These are phyloP conservation scores for Shiraia bambusicola DNA, from an alignment of 2,329 filamentous ascomycete species.

Conservation along the genomic window DNA sequence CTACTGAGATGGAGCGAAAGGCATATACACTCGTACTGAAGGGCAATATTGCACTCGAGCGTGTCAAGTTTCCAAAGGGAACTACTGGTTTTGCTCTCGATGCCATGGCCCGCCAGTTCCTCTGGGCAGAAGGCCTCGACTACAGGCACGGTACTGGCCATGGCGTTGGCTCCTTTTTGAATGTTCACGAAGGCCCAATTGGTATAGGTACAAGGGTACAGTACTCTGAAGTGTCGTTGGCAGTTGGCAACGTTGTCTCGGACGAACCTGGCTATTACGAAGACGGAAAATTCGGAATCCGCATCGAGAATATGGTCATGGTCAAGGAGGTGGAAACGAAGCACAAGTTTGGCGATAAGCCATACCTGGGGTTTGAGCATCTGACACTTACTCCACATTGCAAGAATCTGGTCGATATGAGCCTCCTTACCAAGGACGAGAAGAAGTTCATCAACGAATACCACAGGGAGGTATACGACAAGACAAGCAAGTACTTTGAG, in stretches of 20 bases:
- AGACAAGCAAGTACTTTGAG: constrained; percentile 76
- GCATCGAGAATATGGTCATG: constrained; percentile 95
- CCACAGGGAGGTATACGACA: constrained; percentile 76
- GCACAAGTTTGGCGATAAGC: constrained; percentile 88
- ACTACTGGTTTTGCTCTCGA: constrained; percentile 93
- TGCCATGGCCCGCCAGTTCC: constrained; percentile 79
- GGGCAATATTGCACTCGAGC: constrained; percentile 86
- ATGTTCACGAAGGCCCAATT: constrained; percentile 96
- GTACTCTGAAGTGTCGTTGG: constrained; percentile 85
- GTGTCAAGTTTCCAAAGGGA: constrained; percentile 87
- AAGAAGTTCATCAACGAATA: constrained; percentile 86
- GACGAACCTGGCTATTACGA: constrained; percentile 98
- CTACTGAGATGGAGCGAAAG: constrained; percentile 79
- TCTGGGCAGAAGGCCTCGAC: constrained; percentile 92
- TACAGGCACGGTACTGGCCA: constrained; percentile 97
- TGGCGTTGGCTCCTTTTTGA: constrained; percentile 90
- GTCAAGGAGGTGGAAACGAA: constrained; percentile 85
- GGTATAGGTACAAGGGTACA: constrained; percentile 91
- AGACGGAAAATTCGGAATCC: constrained; percentile 89
- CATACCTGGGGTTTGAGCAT: constrained; percentile 92
- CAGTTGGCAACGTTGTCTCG: constrained; percentile 91
- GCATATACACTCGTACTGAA: constrained; percentile 94
- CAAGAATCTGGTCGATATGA: constrained; percentile 77
- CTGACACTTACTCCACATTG: constrained; percentile 97
- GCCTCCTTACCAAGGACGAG: constrained; percentile 71